Evolutionary conservation across 192 early-diverging fungal species (phyloP).

Genomic region (Umbelopsis sp.): DNA sequence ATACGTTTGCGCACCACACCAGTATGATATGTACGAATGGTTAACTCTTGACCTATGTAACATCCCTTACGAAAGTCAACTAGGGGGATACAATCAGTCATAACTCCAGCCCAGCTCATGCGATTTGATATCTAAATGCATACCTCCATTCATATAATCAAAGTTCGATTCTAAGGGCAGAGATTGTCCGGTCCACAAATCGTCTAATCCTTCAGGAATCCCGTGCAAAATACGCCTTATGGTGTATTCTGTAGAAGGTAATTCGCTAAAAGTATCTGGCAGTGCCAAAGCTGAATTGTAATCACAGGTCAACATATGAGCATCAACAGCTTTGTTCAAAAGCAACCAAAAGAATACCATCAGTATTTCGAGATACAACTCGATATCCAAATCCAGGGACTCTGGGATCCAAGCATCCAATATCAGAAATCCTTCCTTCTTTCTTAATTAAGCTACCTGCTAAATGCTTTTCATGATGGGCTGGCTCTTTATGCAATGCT

Average conservation of each 20-base stretch:
- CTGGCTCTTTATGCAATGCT: slow-evolving; percentile 24
- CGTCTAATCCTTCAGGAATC: slow-evolving; percentile 87
- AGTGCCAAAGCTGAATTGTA: slow-evolving; percentile 35
- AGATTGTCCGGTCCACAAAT: slow-evolving; percentile 69
- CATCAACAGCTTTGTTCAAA: not conserved
- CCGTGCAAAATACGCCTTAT: slow-evolving; percentile 83
- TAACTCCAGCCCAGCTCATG: not conserved
- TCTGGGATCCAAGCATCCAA: slow-evolving; percentile 46
- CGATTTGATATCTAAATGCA: not conserved
- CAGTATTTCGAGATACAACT: slow-evolving; percentile 12
- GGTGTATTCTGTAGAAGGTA: slow-evolving; percentile 62
- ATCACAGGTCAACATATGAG: too few relatives aligned
- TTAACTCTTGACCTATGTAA: slow-evolving; percentile 98
- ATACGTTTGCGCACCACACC: slow-evolving; percentile 93
- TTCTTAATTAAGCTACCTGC: slow-evolving; percentile 45
- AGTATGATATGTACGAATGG: slow-evolving; percentile 94
- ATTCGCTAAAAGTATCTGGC: slow-evolving; percentile 55
- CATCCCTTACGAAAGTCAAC: slow-evolving; percentile 98
- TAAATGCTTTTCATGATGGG: slow-evolving; percentile 33
- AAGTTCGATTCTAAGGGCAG: slow-evolving; percentile 92
- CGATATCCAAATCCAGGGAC: slow-evolving; percentile 35
- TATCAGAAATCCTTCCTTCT: slow-evolving; percentile 31
- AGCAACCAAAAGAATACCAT: not conserved
- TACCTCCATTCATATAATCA: slow-evolving; percentile 90
- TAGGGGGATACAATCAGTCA: slow-evolving; percentile 23